Base-by-base conservation (phyloP, 208 protist genomes). In the Acanthamoeba sp. region DNA sequence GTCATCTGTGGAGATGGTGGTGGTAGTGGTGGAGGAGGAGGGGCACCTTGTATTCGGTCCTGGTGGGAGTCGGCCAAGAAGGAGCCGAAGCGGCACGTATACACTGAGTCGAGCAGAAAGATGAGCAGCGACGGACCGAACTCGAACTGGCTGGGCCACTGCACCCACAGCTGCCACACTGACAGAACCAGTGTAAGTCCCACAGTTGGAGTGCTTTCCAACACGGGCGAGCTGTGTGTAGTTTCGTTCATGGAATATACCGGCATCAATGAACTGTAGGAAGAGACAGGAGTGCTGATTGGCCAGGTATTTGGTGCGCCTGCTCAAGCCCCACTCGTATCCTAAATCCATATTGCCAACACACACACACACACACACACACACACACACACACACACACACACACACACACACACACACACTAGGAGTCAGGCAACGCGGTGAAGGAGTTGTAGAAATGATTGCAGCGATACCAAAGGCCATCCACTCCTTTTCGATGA, bases 401-500 rank as follows among this genome's bases (percentile, higher is more conserved):
- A n/a, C n/a, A n/a, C n/a, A n/a, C n/a, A n/a, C n/a, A n/a, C n/a
- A n/a, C n/a, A n/a, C n/a, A 14, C 20, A 78, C 12, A 34, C 3
- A 7, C 2, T 59, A 22, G 57, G 57, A 50, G 3, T 50, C 7
- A 50, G 45, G 45, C 45, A 0, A 50, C 18, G 45, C n/a, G n/a
- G n/a, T n/a, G n/a, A n/a, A n/a, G n/a, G n/a, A n/a, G n/a, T n/a
- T n/a, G n/a, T n/a, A n/a, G n/a, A n/a, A n/a, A n/a, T n/a, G n/a
- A n/a, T n/a, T n/a, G 52, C 20, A 9, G 24, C 9, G 20, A 9
- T 78, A 93, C 98, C 98, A 88, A 98, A 98, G 29, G 95, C 95
- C 78, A 95, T 96, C 92, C 98, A 99, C 93, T 99, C 98, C 91
- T 98, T 98, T 92, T 99, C 98, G 27, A 99, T 91, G 48, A 99